Conservation (phyloP, 2,329 filamentous ascomycete species). For the Grosmannia huntii region DNA sequence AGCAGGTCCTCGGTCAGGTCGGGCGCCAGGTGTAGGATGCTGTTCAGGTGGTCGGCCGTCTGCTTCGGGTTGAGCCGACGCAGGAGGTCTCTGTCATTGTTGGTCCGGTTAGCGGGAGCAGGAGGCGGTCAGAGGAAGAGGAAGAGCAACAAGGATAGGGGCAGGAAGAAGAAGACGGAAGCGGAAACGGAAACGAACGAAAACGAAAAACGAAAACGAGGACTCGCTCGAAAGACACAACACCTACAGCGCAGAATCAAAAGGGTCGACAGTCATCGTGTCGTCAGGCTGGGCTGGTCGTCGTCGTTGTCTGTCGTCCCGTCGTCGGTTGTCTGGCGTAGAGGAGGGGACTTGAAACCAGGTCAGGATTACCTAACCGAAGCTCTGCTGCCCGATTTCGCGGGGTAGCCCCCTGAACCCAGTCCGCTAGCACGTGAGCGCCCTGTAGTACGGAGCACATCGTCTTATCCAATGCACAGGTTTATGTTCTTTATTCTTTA, state of each 20-base stretch:
- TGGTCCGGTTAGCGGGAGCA: not conserved
- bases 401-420: not conserved
- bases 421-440: not conserved
- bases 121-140: no score
- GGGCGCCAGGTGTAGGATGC: conserved; percentile 78
- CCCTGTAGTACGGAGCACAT: not conserved
- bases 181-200: no score
- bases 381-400: not conserved
- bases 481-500: no score
- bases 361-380: not conserved
- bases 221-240: no score
- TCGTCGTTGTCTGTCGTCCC: not conserved
- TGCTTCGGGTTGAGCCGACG: conserved; percentile 92
- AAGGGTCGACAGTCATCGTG: conserved; percentile 42
- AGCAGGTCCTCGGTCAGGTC: conserved; percentile 95
- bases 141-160: not conserved
- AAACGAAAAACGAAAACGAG: no score
- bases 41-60: conserved; percentile 75
- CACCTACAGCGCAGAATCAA: conserved; percentile 64
- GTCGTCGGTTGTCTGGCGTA: no score
- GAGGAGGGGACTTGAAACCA: not conserved
- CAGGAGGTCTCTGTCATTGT: conserved; percentile 96
- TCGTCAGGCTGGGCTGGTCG: not conserved
- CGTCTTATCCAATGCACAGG: no score
- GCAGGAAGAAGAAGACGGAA: no score